Evolutionary conservation across 2,329 filamentous ascomycete genomes (phyloP).

Genomic region (Falciphora oryzae): DNA sequence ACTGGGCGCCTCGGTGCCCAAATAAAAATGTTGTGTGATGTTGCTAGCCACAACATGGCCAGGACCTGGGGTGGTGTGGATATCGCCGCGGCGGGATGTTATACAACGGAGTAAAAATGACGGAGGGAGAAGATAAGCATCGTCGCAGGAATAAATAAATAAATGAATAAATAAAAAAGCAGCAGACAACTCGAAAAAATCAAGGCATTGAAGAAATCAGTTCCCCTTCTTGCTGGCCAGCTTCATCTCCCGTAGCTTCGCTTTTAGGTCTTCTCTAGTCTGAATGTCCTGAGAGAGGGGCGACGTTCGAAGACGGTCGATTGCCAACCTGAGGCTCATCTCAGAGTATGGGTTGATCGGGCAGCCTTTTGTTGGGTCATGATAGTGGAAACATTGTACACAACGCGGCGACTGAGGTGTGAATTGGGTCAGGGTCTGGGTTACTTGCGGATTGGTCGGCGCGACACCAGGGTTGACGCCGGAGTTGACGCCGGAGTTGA

Average conservation of each 20-base stretch:
- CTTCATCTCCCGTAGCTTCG: constrained; percentile 13
- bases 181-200: not conserved
- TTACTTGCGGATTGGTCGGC: not conserved
- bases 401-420: not conserved
- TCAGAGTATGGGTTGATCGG: constrained; percentile 14
- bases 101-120: not conserved
- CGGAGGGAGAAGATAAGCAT: not conserved
- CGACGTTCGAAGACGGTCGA: constrained; percentile 21
- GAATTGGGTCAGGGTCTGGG: not conserved
- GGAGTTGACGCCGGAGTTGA: too few relatives aligned
- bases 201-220: constrained; percentile 9
- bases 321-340: constrained; percentile 22
- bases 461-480: too few relatives aligned
- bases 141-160: not conserved
- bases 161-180: not conserved
- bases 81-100: not conserved
- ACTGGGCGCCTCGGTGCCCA: not conserved
- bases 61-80: not conserved
- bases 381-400: not conserved
- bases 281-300: not conserved
- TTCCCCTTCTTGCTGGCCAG: constrained; percentile 3
- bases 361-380: not conserved
- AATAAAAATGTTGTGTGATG: not conserved
- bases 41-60: not conserved
- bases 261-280: not conserved